These are phyloP conservation scores for Emmonsiellopsis sp. DNA, from an alignment of 2,329 filamentous ascomycete genomes.

Conservation along the genomic window DNA sequence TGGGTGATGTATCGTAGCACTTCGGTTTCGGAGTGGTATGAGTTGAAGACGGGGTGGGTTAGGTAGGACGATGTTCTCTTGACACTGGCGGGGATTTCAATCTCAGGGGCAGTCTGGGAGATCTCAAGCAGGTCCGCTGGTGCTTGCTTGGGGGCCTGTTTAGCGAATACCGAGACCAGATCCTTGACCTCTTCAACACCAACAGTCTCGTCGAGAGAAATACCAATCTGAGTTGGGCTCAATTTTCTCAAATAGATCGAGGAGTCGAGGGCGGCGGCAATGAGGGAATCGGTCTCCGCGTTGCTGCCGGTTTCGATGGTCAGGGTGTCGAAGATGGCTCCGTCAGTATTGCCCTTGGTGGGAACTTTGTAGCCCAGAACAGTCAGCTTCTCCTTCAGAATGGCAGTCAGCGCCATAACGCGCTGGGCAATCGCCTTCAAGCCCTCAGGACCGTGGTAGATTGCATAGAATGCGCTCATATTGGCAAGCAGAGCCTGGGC, in stretches of 20 bases:
- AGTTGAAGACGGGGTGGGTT: conserved; percentile 89
- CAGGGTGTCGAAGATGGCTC: conserved; percentile 70
- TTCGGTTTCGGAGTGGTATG: conserved; percentile 89
- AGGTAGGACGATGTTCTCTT: conserved; percentile 66
- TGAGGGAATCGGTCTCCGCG: conserved; percentile 43
- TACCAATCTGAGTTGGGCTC: conserved; percentile 51
- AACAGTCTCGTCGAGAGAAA: conserved; percentile 72
- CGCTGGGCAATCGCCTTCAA: conserved; percentile 75
- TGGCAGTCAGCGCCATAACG: conserved; percentile 60
- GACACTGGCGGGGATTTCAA: conserved; percentile 44
- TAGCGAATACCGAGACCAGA: conserved; percentile 48
- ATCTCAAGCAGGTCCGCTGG: conserved; percentile 18
- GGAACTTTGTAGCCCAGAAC: conserved; percentile 55
- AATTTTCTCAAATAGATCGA: conserved; percentile 56
- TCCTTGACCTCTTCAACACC: conserved; percentile 46
- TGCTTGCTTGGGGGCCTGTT: conserved; percentile 29
- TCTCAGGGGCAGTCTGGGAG: conserved; percentile 27
- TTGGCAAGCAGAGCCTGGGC: conserved; percentile 89
- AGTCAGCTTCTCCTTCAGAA: conserved; percentile 56
- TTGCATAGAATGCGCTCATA: conserved; percentile 88
- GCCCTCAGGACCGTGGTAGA: conserved; percentile 83
- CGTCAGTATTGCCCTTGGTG: conserved; percentile 45
- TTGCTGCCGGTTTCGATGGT: conserved; percentile 50
- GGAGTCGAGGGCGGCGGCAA: conserved; percentile 41
- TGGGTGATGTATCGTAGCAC: conserved; percentile 89